These are phyloP conservation scores for Sesbania bispinosa DNA, from an alignment of 306 rosid species.

Conservation along the genomic window DNA sequence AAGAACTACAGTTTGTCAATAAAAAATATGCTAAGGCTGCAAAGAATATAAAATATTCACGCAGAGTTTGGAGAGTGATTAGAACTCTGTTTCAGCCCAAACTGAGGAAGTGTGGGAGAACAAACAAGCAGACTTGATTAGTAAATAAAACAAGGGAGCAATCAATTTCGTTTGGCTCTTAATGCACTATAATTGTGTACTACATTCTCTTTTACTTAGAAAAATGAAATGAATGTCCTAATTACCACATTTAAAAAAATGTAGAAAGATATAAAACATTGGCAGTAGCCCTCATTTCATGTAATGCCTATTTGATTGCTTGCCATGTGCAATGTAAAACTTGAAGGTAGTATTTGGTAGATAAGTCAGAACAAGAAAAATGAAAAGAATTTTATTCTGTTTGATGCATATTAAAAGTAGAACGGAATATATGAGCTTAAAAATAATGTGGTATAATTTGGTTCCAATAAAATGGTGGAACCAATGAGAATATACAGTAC, in stretches of 20 bases:
- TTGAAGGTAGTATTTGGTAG: too few relatives aligned
- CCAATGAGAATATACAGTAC: too few relatives aligned
- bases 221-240: background rate
- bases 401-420: too few relatives aligned
- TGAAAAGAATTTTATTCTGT: too few relatives aligned
- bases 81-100: slow-evolving; percentile 42
- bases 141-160: slow-evolving; percentile 32
- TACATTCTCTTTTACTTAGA: slow-evolving; percentile 4
- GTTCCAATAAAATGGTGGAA: too few relatives aligned
- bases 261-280: background rate
- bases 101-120: slow-evolving; percentile 14
- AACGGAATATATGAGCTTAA: too few relatives aligned
- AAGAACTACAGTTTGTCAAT: slow-evolving; percentile 31
- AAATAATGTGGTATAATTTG: too few relatives aligned
- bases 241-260: background rate
- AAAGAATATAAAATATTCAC: slow-evolving; percentile 41
- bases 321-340: background rate
- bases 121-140: slow-evolving; percentile 27
- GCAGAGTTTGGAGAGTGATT: slow-evolving; percentile 46
- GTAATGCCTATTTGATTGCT: background rate
- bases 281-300: background rate
- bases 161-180: slow-evolving; percentile 36
- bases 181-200: slow-evolving; percentile 25
- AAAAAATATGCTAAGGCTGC: slow-evolving; percentile 40
- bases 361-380: too few relatives aligned